A percentile compares a stretch with the other conserved stretches of the same genome.
These are phyloP conservation scores for Leucocoprinus sp. DNA, from an alignment of 768 basidiomycete species.

Conservation along the genomic window DNA sequence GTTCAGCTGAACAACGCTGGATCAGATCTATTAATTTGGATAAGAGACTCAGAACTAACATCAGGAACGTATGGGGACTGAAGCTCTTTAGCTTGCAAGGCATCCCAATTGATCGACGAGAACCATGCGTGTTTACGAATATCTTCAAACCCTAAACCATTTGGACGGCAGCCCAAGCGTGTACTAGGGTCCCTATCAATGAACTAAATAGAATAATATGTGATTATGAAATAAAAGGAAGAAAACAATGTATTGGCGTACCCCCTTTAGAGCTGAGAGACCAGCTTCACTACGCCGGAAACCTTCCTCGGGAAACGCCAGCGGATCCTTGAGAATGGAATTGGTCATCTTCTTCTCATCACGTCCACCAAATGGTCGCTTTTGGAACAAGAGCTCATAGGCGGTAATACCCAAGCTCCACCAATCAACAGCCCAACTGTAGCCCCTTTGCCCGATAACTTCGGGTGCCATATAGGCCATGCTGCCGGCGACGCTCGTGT, in stretches of 20 bases:
- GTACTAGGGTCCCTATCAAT: constrained; percentile 74
- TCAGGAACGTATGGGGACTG: constrained; percentile 88
- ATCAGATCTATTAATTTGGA: constrained; percentile 1
- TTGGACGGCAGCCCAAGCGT: constrained; percentile 73
- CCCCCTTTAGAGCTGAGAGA: constrained; percentile 56
- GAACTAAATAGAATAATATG: constrained; percentile 43
- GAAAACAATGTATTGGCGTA: constrained; percentile 31
- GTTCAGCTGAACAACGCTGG: constrained; percentile 54
- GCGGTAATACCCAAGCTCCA: constrained; percentile 91
- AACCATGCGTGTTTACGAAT: constrained; percentile 86
- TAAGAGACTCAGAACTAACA: constrained; percentile 41
- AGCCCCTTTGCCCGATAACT: constrained; percentile 86
- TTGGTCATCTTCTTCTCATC: constrained; percentile 84
- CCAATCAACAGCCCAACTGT: constrained; percentile 91
- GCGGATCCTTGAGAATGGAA: constrained; percentile 72
- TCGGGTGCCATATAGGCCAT: constrained; percentile 99
- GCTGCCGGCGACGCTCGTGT: constrained; percentile 93
- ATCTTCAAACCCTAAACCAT: constrained; percentile 66
- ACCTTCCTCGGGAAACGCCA: constrained; percentile 71
- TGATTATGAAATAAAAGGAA: constrained; percentile 13
- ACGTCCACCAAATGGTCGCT: constrained; percentile 85
- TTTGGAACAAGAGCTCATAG: constrained; percentile 81
- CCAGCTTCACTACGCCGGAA: constrained; percentile 59
- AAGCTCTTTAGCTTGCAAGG: constrained; percentile 56
- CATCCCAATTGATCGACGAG: constrained; percentile 69